Base-by-base conservation (phyloP, 1,284 basidiomycete genomes). In the Ustilago tritici region DNA sequence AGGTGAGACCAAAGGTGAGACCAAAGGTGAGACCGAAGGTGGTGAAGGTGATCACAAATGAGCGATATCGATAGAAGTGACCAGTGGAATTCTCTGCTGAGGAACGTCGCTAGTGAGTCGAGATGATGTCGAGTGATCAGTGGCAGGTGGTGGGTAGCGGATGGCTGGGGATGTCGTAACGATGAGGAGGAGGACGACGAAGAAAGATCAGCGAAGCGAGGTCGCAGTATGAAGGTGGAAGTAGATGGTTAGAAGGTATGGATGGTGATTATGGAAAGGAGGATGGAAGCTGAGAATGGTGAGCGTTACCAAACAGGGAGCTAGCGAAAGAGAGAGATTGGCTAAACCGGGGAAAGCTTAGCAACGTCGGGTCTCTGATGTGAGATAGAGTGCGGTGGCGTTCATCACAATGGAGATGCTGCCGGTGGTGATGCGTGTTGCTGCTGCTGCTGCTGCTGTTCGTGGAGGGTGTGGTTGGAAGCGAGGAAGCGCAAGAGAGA, bases 131-230 rank as follows among this genome's bases (percentile, higher is more conserved):
- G 31, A 35, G 31, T 4, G 9, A n/a, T 32, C 23, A 47, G 34
- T 46, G 35, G 43, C 17, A 17, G 12, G 31, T 43, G 35, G 28
- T 1, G 28, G 10, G 1, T 34, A 32, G n/a, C 8, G 28, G n/a
- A 14, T 19, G 36, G 23, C 23, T 28, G 6, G 31, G 12, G 41
- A 23, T 34, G 65, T 67, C 65, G 70, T 61, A 63, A 46, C 60
- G 49, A 35, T 38, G 41, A 35, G 32, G 65, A 67, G 54, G 23
- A 23, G 23, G 23, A 23, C n/a, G 70, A 73, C 61, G 36, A 12
- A 31, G 43, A 28, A n/a, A 40, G 53, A 38, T 19, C 12, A 68
- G 70, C 70, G 65, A 67, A 73, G 52, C 65, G 47, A 58, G 61
- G 65, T 73, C 65, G 70, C 70, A 23, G 36, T 63, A 31, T n/a